These are phyloP conservation scores for Erythrobasidium hasegawianum DNA, from an alignment of 1,284 basidiomycete genomes.

Conservation along the genomic window DNA sequence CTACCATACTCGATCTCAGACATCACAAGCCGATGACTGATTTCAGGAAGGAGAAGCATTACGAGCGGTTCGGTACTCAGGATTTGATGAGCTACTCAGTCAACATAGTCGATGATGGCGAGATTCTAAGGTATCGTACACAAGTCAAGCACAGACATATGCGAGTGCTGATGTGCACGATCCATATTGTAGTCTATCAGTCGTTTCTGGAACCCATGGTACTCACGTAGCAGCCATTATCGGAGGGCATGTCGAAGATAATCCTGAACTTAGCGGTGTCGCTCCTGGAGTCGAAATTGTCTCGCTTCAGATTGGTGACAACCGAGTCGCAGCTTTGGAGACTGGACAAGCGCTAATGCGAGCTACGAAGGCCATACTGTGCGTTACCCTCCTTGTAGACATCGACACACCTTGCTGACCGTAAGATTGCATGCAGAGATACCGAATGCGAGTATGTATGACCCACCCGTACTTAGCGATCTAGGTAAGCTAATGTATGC, in stretches of 20 bases:
- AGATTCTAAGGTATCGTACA: conserved; percentile 32
- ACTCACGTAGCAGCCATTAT: conserved; percentile 50
- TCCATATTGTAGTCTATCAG: conserved; percentile 42
- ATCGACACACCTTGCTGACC: too few relatives aligned
- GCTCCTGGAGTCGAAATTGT: conserved; percentile 49
- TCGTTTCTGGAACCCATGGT: conserved; percentile 48
- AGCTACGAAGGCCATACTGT: conserved; percentile 48
- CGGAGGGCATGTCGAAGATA: conserved; percentile 44
- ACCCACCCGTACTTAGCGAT: neutral
- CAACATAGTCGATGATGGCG: conserved; percentile 41
- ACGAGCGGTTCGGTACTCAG: conserved; percentile 47
- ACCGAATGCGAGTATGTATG: conserved; percentile 11
- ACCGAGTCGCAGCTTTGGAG: conserved; percentile 46
- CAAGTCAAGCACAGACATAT: too few relatives aligned
- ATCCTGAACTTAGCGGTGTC: conserved; percentile 45
- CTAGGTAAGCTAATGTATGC: conserved; percentile 34
- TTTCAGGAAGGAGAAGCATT: conserved; percentile 47
- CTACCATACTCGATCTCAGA: conserved; percentile 43
- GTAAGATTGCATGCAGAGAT: conserved; percentile 25
- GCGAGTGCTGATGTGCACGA: too few relatives aligned
- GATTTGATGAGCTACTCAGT: conserved; percentile 49
- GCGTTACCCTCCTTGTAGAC: too few relatives aligned
- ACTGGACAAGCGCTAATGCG: conserved; percentile 49
- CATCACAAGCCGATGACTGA: conserved; percentile 45
- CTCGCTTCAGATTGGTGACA: conserved; percentile 41